Conservation (phyloP, 208 protist species). For the Acanthamoeba lenticulata region DNA sequence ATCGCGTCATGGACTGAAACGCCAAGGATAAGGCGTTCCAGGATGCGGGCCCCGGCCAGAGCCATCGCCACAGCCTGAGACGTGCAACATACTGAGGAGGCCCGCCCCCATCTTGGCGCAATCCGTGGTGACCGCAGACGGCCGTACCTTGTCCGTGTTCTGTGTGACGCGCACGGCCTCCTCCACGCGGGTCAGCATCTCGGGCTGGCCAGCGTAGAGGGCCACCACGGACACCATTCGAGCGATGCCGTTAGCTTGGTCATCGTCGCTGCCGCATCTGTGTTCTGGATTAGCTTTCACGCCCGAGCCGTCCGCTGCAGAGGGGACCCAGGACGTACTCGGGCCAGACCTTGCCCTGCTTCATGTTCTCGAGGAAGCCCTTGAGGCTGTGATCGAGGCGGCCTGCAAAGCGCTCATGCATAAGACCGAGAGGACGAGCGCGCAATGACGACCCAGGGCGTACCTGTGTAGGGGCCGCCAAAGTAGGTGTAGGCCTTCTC, state of each 20-base stretch:
- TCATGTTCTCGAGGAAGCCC: slow-evolving; percentile 30
- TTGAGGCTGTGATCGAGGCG: slow-evolving; percentile 48
- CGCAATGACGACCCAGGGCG: neutral
- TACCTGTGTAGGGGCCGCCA: slow-evolving; percentile 1
- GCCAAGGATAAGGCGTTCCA: neutral
- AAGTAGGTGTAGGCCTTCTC: slow-evolving; percentile 28
- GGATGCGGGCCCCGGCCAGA: neutral
- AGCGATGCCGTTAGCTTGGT: slow-evolving; percentile 7
- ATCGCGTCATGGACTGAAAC: neutral
- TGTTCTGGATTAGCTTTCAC: neutral
- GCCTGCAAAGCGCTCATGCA: neutral
- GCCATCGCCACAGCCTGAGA: neutral
- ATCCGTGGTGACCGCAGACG: neutral
- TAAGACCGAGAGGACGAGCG: neutral
- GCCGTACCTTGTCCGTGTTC: neutral
- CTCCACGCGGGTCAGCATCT: slow-evolving; percentile 34
- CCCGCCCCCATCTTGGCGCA: neutral
- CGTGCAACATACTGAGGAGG: neutral
- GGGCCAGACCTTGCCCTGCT: slow-evolving; percentile 13
- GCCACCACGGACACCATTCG: neutral
- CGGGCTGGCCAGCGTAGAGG: neutral
- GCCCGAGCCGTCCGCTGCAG: neutral
- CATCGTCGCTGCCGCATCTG: neutral
- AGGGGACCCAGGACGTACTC: neutral
- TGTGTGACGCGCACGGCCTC: neutral